Evolutionary conservation across 768 basidiomycete species (phyloP), one percentile per base, ranked within the genome.

Genomic region (Kwoniella dendrophila): DNA sequence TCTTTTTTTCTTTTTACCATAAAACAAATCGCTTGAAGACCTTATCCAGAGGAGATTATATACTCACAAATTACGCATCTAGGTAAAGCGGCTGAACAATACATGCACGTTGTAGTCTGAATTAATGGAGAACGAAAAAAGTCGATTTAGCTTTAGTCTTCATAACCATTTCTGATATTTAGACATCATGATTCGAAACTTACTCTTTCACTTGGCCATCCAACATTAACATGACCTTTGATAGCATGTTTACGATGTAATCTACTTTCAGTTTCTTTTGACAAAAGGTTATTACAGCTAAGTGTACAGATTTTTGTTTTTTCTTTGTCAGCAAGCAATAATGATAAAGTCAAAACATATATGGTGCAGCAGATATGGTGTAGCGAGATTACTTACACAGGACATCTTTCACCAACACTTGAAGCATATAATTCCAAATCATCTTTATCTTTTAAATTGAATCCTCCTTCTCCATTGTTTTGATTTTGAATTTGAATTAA

Each of bases 51-150:
- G n/a, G n/a, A n/a, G n/a, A n/a, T 8, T 44, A 33, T 6, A 16
- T 6, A 68, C 73, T 61, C 26, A 70, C 69, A 76, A 30, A 76
- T 70, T n/a, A 70, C 68, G 62, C 74, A 76, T 22, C 74, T 52
- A 2, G 74, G 74, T 10, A 76, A 48, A 3, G 65, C 62, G 11
- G 68, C 59, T 5, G 52, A 48, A 38, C 74, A 76, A 36, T 67
- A 67, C 44, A 63, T 55, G 62, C 74, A 76, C 1, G 63, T 62
- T 4, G 54, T 58, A 1, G 71, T 71, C 73, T 75, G 45, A 1
- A 16, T 34, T 20, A 14, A n/a, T n/a, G n/a, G n/a, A n/a, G n/a
- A n/a, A n/a, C n/a, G n/a, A n/a, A n/a, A n/a, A n/a, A n/a, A n/a
- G n/a, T n/a, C n/a, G n/a, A n/a, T n/a, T n/a, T n/a, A n/a, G n/a